Percentiles rank a stretch among this genome's conserved stretches.
Evolutionary conservation across 441 rosid genomes (phyloP).

Genomic region (Populus hybrid): DNA sequence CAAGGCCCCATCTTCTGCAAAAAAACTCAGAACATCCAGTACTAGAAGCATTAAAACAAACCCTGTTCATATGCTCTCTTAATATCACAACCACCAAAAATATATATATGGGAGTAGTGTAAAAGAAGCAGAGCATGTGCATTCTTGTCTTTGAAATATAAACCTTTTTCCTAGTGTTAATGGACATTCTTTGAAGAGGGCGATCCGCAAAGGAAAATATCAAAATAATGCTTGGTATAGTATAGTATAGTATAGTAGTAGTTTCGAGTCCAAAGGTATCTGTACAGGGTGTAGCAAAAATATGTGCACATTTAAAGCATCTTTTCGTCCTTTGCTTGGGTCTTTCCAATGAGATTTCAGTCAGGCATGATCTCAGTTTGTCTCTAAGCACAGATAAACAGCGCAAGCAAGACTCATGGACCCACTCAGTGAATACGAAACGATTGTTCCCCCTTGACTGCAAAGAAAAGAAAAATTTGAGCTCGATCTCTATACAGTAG

Average conservation of each 20-base stretch:
- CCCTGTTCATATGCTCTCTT: too few species aligned
- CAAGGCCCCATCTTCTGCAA: too few species aligned
- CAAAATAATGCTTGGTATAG: neutral
- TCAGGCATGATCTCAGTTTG: neutral
- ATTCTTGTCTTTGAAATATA: too few species aligned
- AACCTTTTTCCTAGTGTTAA: too few species aligned
- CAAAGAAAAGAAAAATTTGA: neutral
- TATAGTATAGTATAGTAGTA: neutral
- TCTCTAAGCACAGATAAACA: neutral
- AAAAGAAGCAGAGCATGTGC: too few species aligned
- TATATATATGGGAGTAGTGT: too few species aligned
- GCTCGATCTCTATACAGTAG: conserved; percentile 16
- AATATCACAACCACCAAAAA: too few species aligned
- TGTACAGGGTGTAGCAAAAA: neutral
- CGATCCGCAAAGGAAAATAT: neutral
- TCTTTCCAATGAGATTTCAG: neutral
- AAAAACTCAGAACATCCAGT: too few species aligned
- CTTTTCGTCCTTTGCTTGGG: neutral
- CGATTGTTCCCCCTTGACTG: neutral
- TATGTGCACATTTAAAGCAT: neutral
- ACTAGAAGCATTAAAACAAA: too few species aligned
- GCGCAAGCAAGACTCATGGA: neutral
- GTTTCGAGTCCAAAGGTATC: neutral
- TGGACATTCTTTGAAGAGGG: neutral
- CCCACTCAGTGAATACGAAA: neutral